These are phyloP conservation scores for Acephala macrosclerotiorum DNA, from an alignment of 2,329 filamentous ascomycete species.

Conservation along the genomic window DNA sequence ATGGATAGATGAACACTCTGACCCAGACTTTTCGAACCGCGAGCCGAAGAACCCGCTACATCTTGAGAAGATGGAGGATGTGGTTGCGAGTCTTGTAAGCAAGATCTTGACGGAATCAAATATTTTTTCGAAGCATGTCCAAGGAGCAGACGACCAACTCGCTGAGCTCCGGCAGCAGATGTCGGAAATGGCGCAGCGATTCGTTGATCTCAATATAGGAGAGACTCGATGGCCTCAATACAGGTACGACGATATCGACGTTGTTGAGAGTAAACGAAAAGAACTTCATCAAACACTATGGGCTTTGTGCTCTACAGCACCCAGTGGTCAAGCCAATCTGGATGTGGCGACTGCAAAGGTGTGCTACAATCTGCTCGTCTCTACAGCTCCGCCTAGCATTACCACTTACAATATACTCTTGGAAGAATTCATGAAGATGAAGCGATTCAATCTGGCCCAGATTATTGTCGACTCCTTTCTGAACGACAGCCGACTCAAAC, in stretches of 20 bases:
- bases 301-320: slow-evolving; percentile 30
- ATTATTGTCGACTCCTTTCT: slow-evolving; percentile 61
- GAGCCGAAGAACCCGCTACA: slow-evolving; percentile 35
- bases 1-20: slow-evolving; percentile 26
- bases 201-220: slow-evolving; percentile 28
- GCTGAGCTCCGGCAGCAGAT: slow-evolving; percentile 19
- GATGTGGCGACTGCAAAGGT: slow-evolving; percentile 48
- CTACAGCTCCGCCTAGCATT: slow-evolving; percentile 66
- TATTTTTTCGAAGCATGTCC: slow-evolving; percentile 13
- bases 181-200: slow-evolving; percentile 28
- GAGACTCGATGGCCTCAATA: slow-evolving; percentile 35
- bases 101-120: slow-evolving; percentile 31
- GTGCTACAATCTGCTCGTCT: slow-evolving; percentile 71
- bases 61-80: slow-evolving; percentile 34
- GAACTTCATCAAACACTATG: slow-evolving; percentile 37
- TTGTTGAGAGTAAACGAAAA: slow-evolving; percentile 29
- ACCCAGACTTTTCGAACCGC: slow-evolving; percentile 24
- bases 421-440: slow-evolving; percentile 64
- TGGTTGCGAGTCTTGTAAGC: slow-evolving; percentile 35
- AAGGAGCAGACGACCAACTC: background rate
- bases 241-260: slow-evolving; percentile 21
- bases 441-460: slow-evolving; percentile 58
- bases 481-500: slow-evolving; percentile 44
- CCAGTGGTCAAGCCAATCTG: slow-evolving; percentile 25
- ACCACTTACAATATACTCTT: slow-evolving; percentile 77